Conservation (phyloP, 805 yeast species). For the Wickerhamiella lipophila region DNA sequence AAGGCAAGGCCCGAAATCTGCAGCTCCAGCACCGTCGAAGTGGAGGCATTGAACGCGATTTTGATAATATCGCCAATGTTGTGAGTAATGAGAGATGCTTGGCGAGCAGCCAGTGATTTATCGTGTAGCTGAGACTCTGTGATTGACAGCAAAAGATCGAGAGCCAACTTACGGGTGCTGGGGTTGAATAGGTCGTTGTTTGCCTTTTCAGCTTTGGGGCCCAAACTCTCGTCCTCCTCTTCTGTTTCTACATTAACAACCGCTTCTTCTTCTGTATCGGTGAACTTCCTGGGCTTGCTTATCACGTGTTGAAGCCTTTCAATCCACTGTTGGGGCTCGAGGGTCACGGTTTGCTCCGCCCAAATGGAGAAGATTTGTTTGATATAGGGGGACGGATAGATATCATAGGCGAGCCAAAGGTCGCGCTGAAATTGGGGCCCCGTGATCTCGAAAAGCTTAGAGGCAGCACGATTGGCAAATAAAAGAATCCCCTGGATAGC, state of each 20-base stretch:
- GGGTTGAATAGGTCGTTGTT: constrained; percentile 32
- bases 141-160: constrained; percentile 27
- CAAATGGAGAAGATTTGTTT: constrained; percentile 42
- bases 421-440: constrained; percentile 37
- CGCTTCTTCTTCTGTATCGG: not conserved
- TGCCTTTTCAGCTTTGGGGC: constrained; percentile 18
- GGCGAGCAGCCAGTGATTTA: constrained; percentile 18
- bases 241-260: constrained; percentile 33
- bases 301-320: constrained; percentile 34
- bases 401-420: constrained; percentile 49
- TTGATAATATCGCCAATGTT: constrained; percentile 49
- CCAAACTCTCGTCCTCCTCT: constrained; percentile 29
- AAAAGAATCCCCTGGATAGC: constrained; percentile 49
- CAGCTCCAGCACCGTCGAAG: constrained; percentile 49
- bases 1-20: constrained; percentile 55
- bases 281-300: constrained; percentile 24
- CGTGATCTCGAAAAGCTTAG: constrained; percentile 31
- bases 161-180: constrained; percentile 33
- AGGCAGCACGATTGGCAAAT: constrained; percentile 42
- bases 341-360: constrained; percentile 40
- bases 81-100: constrained; percentile 21
- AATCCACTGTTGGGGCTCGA: constrained; percentile 43
- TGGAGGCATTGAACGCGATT: constrained; percentile 68
- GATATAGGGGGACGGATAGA: constrained; percentile 35
- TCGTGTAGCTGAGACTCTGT: constrained; percentile 19